Percentiles rank a stretch among this genome's conserved stretches.
These are phyloP conservation scores for Picochlorum sp. DNA, from an alignment of 139 green algal species.

Conservation along the genomic window DNA sequence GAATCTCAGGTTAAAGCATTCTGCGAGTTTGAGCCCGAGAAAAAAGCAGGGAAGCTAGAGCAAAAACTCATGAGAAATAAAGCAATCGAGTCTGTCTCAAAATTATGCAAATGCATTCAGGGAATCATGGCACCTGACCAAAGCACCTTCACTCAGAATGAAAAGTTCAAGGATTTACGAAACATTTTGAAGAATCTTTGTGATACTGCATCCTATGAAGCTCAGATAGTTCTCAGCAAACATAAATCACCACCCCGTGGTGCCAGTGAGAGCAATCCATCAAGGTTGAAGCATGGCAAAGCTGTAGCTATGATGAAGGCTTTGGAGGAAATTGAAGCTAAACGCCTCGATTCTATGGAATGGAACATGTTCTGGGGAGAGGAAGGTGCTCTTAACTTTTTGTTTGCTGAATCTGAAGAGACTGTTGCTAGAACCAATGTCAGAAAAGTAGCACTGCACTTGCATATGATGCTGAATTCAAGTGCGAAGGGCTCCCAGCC, in stretches of 20 bases:
- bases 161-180: background rate
- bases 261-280: conserved; percentile 2
- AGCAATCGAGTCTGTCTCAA: conserved; percentile 12
- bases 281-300: conserved; percentile 12
- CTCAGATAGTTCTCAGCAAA: conserved; percentile 13
- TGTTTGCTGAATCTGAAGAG: conserved; percentile 17
- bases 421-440: conserved; percentile 5
- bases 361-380: conserved; percentile 25
- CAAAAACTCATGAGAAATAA: conserved; percentile 17
- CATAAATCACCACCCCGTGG: conserved; percentile 4
- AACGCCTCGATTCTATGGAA: conserved; percentile 5
- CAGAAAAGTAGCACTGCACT: conserved; percentile 23
- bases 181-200: conserved; percentile 3
- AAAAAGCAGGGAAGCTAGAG: conserved; percentile 15
- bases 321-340: background rate
- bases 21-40: conserved; percentile 22
- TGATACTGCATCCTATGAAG: background rate
- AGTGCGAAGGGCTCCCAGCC: conserved; percentile 44
- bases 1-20: conserved; percentile 28
- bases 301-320: conserved; percentile 6
- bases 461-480: conserved; percentile 45
- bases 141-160: background rate
- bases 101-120: conserved; percentile 25
- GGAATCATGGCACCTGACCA: conserved; percentile 2
- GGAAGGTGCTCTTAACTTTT: conserved; percentile 13